A percentile compares a stretch with the other conserved stretches of the same genome.
phyloP scores from a whole-genome alignment of 805 yeast genomes.

The Tetrapisispora taiwanensis region DNA sequence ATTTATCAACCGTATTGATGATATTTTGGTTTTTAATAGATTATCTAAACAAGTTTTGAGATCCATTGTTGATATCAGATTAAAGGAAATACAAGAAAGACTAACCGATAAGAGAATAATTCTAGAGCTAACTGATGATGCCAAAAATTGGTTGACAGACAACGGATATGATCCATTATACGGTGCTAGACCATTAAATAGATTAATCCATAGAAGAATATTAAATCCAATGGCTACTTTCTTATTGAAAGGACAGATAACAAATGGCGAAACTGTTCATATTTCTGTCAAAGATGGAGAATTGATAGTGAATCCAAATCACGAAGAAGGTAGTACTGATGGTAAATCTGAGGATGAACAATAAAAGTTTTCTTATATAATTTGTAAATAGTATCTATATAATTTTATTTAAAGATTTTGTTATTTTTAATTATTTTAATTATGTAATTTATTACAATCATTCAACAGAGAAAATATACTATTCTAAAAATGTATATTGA shows the following conservation, averaged over 20 bases:
- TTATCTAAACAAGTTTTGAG: constrained; percentile 66
- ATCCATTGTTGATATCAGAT: constrained; percentile 75
- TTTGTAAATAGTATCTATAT: too few relatives aligned
- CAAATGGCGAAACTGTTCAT: constrained; percentile 43
- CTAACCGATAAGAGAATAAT: constrained; percentile 68
- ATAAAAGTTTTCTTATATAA: too few relatives aligned
- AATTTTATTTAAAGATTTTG: too few relatives aligned
- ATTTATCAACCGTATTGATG: constrained; percentile 89
- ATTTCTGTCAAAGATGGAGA: constrained; percentile 37
- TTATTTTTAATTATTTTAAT: too few relatives aligned
- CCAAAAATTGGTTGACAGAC: constrained; percentile 69
- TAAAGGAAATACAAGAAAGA: constrained; percentile 71
- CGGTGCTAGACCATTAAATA: constrained; percentile 94
- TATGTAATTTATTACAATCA: too few relatives aligned
- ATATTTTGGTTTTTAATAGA: constrained; percentile 86
- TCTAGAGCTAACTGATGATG: constrained; percentile 45
- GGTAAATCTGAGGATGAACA: not conserved
- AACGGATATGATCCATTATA: constrained; percentile 85
- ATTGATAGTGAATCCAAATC: constrained; percentile 39
- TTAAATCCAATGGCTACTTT: constrained; percentile 80
- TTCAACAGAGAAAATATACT: too few relatives aligned
- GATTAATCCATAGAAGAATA: constrained; percentile 74
- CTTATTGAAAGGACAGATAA: constrained; percentile 71
- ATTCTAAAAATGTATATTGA: too few relatives aligned
- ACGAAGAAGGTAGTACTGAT: constrained; percentile 25